phyloP scores from a whole-genome alignment of 345 rosid genomes.

The Abelmoschus esculentus region DNA sequence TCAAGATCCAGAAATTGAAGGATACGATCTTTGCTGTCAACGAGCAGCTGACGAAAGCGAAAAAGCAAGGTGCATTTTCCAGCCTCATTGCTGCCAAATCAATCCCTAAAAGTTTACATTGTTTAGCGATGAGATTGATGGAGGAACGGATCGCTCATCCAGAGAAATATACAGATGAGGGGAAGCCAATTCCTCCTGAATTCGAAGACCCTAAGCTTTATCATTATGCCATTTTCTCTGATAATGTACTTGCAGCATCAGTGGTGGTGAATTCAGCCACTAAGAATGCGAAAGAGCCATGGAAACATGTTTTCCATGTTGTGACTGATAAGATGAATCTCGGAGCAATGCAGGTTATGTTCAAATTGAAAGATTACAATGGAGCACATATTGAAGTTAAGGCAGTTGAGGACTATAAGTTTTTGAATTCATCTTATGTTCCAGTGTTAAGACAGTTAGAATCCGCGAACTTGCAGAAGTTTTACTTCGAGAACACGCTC shows the following conservation, averaged over 20 bases:
- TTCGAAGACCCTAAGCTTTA: slow-evolving; percentile 50
- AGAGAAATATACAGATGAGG: slow-evolving; percentile 68
- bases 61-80: slow-evolving; percentile 94
- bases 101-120: slow-evolving; percentile 21
- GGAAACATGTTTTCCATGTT: slow-evolving; percentile 88
- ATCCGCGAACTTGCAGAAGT: slow-evolving; percentile 77
- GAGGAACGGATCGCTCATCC: slow-evolving; percentile 90
- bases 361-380: slow-evolving; percentile 76
- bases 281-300: slow-evolving; percentile 87
- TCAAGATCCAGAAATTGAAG: slow-evolving; percentile 92
- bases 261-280: slow-evolving; percentile 97
- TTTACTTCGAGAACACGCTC: slow-evolving; percentile 88
- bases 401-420: slow-evolving; percentile 88
- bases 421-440: slow-evolving; percentile 87
- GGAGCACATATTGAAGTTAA: slow-evolving; percentile 92
- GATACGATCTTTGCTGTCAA: slow-evolving; percentile 83
- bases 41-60: slow-evolving; percentile 79
- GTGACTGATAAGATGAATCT: slow-evolving; percentile 99
- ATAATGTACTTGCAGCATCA: slow-evolving; percentile 84
- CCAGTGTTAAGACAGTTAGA: slow-evolving; percentile 87
- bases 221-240: slow-evolving; percentile 53
- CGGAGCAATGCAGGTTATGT: slow-evolving; percentile 98
- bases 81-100: slow-evolving; percentile 95
- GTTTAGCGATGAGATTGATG: slow-evolving; percentile 23
- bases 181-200: slow-evolving; percentile 51